Evolutionary conservation across 2,329 filamentous ascomycete species (phyloP), one percentile per base, ranked within the genome.

Genomic region (Drechmeria coniospora): DNA sequence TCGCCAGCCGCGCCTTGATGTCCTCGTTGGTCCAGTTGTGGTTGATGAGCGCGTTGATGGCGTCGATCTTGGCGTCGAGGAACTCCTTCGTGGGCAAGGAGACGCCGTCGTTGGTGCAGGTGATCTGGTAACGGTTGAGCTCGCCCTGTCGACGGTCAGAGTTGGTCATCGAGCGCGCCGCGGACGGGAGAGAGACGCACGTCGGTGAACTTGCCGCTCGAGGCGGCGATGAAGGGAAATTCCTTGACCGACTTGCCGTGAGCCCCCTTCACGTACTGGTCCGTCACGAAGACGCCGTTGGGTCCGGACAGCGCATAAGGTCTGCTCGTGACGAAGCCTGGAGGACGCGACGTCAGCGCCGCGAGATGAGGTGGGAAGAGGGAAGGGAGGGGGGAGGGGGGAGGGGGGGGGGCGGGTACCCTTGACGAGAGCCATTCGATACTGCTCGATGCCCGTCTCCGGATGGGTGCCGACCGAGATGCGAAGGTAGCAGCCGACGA

Each of bases 211-310:
- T 66, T 63, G 27, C 75, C 73, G 49, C 93, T 86, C 0, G 90
- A 95, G 47, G 87, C 86, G 36, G 78, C 77, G 35, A 90, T 77
- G 51, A 95, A 94, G 4, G 86, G 84, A 56, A 84, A 94, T 20
- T 86, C 74, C 48, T 78, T 79, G 45, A 83, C 69, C 0, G 79
- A 67, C 42, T 86, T 84, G 25, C 90, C 90, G 47, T 92, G 79
- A 6, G 82, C 74, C 23, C 81, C 74, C 29, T 76, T 61, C 18
- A 81, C 72, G 47, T 95, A 94, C 49, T 86, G 78, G 35, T 92
- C 83, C 0, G 84, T 92, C 18, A 80, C 70, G 43, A 93, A 79
- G 4, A 64, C 63, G 36, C 83, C 79, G 21, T 82, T 80, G 33
- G 79, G 79, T 3, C 70, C 77, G 37, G 77, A 73, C 46, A 95